Evolutionary conservation across 306 rosid species (phyloP), one percentile per base, ranked within the genome.

Genomic region (Cyclanthera cordifolia): DNA sequence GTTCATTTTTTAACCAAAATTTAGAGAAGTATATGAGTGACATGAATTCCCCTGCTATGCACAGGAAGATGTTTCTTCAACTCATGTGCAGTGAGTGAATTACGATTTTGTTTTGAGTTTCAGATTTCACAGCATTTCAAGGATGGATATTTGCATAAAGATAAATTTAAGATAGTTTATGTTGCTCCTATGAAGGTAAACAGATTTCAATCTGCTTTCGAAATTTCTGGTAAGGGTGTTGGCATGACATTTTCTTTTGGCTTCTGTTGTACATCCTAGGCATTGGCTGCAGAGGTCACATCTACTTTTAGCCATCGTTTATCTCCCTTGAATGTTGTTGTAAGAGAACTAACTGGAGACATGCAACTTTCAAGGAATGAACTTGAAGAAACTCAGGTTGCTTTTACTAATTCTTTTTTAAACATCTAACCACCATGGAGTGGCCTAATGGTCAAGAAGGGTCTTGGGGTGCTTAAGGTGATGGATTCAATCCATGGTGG

Each of bases 111-210:
- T 70, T 70, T 67, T 80, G 52, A 68, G 70, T 77, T 58, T 80
- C 92, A 92, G 98, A 92, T 92, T 79, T 95, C 93, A 53, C 96
- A 87, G 78, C 98, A 92, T 77, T 92, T 92, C 82, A 92, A 78
- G 81, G 95, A 87, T 75, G 98, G 98, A 63, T 89, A 79, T 82
- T 80, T 92, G 93, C 96, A 92, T 72, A 92, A 92, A 79, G 76
- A 89, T 66, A 90, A 89, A 74, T 92, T 92, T 81, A 92, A 92
- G 85, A 86, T 92, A 76, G 95, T 92, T 74, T 92, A 92, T 86
- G 96, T 92, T 79, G 98, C 98, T 79, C 98, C 98, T 63, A 89
- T 92, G 98, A 92, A 92, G 96, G 97, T 87, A 80, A 50, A 49
- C 60, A 60, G 47, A 71, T 54, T 67, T 69, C 55, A 49, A 0